A percentile compares a stretch with the other conserved stretches of the same genome.
Conservation (phyloP, 164 flowering plant species). For the Aristolochia contorta region DNA sequence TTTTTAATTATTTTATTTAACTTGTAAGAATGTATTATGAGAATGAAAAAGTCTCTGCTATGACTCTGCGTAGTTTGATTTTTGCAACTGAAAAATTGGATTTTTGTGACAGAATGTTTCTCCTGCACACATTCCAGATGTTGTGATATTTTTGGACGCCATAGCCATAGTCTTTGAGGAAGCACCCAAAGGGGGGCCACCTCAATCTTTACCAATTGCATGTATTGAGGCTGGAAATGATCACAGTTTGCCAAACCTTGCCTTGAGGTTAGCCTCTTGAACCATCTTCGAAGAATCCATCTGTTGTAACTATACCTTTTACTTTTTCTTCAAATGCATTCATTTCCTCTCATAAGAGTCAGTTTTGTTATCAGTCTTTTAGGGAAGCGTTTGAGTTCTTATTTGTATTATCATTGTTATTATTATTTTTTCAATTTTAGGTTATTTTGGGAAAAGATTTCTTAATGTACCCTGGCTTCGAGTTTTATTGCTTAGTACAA, state of each 20-base stretch:
- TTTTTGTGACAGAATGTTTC: conserved; percentile 65
- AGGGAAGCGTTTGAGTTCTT: too few species aligned
- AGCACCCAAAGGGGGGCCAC: conserved; percentile 66
- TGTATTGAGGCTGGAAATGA: conserved; percentile 84
- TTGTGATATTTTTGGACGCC: conserved; percentile 74
- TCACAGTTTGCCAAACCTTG: conserved; percentile 70
- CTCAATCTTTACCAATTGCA: conserved; percentile 66
- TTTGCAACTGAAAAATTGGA: not conserved
- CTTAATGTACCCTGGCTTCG: too few species aligned
- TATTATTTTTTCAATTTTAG: too few species aligned
- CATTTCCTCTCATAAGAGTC: too few species aligned
- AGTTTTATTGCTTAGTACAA: too few species aligned
- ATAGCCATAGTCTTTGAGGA: conserved; percentile 82
- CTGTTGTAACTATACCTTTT: too few species aligned
- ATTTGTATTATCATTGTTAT: too few species aligned
- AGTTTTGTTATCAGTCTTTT: too few species aligned
- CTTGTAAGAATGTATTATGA: not conserved
- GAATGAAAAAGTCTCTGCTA: not conserved
- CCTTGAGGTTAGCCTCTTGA: conserved; percentile 50
- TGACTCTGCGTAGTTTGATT: not conserved
- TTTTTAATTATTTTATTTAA: conserved; percentile 3
- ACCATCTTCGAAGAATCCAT: too few species aligned
- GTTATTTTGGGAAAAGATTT: too few species aligned
- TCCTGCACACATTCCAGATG: conserved; percentile 71
- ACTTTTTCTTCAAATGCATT: too few species aligned